Evolutionary conservation across 257 asterid species (phyloP).

Genomic region (Ligustrum vulgare): DNA sequence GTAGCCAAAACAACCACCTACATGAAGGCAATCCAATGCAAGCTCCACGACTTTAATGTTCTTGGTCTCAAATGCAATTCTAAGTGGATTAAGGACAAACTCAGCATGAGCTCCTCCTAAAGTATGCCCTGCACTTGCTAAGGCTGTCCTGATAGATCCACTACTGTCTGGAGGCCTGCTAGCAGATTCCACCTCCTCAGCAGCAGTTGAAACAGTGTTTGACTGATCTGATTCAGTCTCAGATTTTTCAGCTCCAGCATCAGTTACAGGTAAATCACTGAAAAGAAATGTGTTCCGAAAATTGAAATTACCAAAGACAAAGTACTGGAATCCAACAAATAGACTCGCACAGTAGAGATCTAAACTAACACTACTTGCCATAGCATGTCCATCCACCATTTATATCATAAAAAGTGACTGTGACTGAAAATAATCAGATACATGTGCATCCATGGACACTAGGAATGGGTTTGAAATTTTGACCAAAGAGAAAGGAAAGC

Average conservation of each 20-base stretch:
- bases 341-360: background rate
- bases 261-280: slow-evolving; percentile 52
- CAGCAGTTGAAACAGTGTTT: slow-evolving; percentile 35
- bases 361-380: slow-evolving; percentile 3
- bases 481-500: background rate
- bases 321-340: background rate
- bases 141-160: slow-evolving; percentile 51
- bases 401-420: no score
- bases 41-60: slow-evolving; percentile 85
- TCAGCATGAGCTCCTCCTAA: slow-evolving; percentile 79
- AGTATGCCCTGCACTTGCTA: slow-evolving; percentile 83
- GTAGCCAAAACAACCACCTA: slow-evolving; percentile 46
- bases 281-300: slow-evolving; percentile 29
- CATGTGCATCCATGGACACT: slow-evolving; percentile 2
- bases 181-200: slow-evolving; percentile 43
- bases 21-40: slow-evolving; percentile 97
- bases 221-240: slow-evolving; percentile 48
- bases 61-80: slow-evolving; percentile 91
- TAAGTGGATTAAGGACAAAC: slow-evolving; percentile 81
- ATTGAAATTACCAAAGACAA: slow-evolving; percentile 24
- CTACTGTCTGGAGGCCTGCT: slow-evolving; percentile 27
- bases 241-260: slow-evolving; percentile 44
- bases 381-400: background rate
- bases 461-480: slow-evolving; percentile 21
- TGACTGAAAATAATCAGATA: background rate